These are phyloP conservation scores for Dactylorhiza incarnata DNA, from an alignment of 106 monocot species.

Conservation along the genomic window DNA sequence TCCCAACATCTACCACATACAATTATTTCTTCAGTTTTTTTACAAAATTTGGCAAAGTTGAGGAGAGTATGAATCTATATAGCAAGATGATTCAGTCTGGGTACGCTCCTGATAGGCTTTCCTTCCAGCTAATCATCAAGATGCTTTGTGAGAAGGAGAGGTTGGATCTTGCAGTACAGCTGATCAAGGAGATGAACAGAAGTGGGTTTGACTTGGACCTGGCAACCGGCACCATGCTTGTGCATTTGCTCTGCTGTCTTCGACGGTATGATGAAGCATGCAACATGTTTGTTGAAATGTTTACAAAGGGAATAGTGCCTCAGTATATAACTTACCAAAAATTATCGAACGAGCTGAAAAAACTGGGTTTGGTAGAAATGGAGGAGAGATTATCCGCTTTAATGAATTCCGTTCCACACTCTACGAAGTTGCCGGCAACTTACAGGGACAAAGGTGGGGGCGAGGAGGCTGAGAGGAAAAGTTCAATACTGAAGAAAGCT, in stretches of 20 bases:
- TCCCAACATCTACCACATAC: conserved; percentile 66
- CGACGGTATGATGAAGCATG: conserved; percentile 60
- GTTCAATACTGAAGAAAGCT: conserved; percentile 59
- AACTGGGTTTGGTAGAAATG: conserved; percentile 37
- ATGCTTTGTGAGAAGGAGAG: conserved; percentile 51
- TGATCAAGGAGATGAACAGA: conserved; percentile 70
- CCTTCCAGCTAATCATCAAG: conserved; percentile 66
- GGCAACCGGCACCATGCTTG: conserved; percentile 72
- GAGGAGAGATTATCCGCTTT: conserved; percentile 32
- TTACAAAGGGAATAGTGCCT: conserved; percentile 54
- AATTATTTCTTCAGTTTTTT: conserved; percentile 80
- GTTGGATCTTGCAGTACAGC: conserved; percentile 33
- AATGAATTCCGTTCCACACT: conserved; percentile 56
- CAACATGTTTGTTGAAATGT: conserved; percentile 64
- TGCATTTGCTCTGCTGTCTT: conserved; percentile 59
- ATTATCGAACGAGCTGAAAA: conserved; percentile 47
- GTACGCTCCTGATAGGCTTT: conserved; percentile 41
- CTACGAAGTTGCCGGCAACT: conserved; percentile 51
- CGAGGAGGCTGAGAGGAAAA: conserved; percentile 24
- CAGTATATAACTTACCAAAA: conserved; percentile 63
- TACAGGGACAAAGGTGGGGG: conserved; percentile 37
- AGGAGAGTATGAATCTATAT: conserved; percentile 73
- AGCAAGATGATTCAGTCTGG: conserved; percentile 58
- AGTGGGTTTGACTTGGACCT: conserved; percentile 65
- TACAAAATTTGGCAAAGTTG: conserved; percentile 41